Base-by-base conservation (phyloP, 371 early-diverging fungal species). In the Syncephalis plumigaleata region DNA sequence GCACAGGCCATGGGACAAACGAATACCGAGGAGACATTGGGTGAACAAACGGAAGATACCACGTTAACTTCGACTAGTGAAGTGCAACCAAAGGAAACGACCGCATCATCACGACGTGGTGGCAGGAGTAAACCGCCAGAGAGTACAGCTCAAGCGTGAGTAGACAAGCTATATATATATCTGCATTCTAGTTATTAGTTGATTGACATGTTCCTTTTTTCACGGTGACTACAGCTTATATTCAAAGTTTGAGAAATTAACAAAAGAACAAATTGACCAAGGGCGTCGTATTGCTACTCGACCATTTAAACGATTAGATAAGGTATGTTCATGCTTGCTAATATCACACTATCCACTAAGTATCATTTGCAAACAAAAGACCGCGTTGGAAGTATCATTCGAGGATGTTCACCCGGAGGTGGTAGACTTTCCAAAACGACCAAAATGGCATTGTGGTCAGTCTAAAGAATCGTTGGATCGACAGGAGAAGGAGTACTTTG, bases 401-500 rank as follows among this genome's bases (percentile, higher is more conserved):
- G 72, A 74, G 20, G 65, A 67, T 7, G 63, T 75, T 31, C 78
- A 74, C 47, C 59, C 69, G 1, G 55, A 58, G 1, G 59, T 66
- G 21, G 78, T 88, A 26, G 79, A 72, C 37, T 84, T 91, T 49
- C 91, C 91, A 0, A 77, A 75, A 44, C 67, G 92, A n/a, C 91
- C 91, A 3, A 48, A 54, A 17, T 91, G 92, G 92, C 57, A 64
- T 31, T 72, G 73, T 47, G 66, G 62, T 3, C 79, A 81, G 70
- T 63, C 78, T 25, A 85, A 78, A 51, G 75, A 73, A 47, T 47
- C 64, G 27, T 55, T 91, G 17, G 88, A 89, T 25, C 46, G 40
- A 26, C 65, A 68, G 9, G 92, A 91, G 57, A 53, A 57, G 15
- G 40, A 46, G 15, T 67, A 69, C 51, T 87, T 87, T 61, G 56